A percentile compares a stretch with the other conserved stretches of the same genome.
These are phyloP conservation scores for Dictyostelium brefeldianum DNA, from an alignment of 78 protist species.

Conservation along the genomic window DNA sequence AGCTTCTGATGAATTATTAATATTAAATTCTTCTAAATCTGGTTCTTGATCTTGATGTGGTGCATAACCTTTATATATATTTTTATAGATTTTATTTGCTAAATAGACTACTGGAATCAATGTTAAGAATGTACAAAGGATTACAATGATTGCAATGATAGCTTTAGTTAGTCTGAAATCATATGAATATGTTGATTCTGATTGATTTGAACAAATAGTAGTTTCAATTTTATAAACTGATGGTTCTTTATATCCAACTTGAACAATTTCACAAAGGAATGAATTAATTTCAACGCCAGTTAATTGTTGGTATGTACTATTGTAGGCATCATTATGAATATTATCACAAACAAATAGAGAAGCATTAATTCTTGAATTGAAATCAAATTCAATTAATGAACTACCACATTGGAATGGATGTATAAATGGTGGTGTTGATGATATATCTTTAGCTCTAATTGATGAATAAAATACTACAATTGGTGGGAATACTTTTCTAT, in stretches of 20 bases:
- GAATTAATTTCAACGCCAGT: constrained; percentile 8
- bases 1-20: background rate
- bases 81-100: constrained; percentile 5
- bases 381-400: background rate
- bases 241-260: background rate
- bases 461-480: background rate
- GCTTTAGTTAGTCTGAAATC: constrained; percentile 11
- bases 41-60: background rate
- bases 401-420: background rate
- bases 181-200: background rate
- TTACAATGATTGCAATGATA: background rate
- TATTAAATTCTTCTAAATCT: constrained; percentile 15
- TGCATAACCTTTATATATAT: background rate
- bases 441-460: background rate
- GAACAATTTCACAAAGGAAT: constrained; percentile 6
- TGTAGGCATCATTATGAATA: background rate
- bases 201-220: background rate
- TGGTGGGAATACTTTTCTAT: background rate
- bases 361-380: background rate
- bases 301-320: background rate
- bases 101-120: background rate
- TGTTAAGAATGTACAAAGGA: background rate
- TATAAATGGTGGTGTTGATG: background rate
- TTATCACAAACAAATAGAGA: constrained; percentile 4
- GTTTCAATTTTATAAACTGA: background rate